A percentile compares a stretch with the other conserved stretches of the same genome.
These are phyloP conservation scores for Boletus subparvulus DNA, from an alignment of 768 basidiomycete genomes.

Conservation along the genomic window DNA sequence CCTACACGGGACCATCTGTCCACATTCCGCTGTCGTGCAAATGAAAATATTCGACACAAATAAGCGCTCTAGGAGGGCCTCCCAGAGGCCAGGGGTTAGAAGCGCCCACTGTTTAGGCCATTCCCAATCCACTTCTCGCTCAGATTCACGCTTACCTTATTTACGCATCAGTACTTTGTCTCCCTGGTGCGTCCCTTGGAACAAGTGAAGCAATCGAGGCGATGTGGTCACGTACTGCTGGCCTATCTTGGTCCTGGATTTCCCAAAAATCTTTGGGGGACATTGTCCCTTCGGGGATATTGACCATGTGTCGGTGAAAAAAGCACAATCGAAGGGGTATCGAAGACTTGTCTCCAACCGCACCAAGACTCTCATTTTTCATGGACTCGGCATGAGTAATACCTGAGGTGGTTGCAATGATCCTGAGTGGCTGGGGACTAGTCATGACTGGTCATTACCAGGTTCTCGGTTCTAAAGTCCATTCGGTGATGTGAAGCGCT, in stretches of 20 bases:
- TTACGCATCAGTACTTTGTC: not conserved
- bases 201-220: not conserved
- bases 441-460: not conserved
- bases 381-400: not conserved
- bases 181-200: not conserved
- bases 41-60: not conserved
- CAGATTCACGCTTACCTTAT: constrained; percentile 4
- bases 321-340: not conserved
- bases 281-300: constrained; percentile 6
- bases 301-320: not conserved
- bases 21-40: not conserved
- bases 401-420: not conserved
- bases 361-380: not conserved
- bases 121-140: not conserved
- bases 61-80: not conserved
- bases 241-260: not conserved
- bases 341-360: not conserved
- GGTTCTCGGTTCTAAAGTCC: not conserved
- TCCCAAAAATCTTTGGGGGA: not conserved
- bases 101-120: not conserved
- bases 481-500: not conserved
- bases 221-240: constrained; percentile 5
- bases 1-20: not conserved
- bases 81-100: not conserved
- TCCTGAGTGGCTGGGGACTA: not conserved